Conservation (phyloP, 2,329 filamentous ascomycete species). For the Ascochyta lentis region DNA sequence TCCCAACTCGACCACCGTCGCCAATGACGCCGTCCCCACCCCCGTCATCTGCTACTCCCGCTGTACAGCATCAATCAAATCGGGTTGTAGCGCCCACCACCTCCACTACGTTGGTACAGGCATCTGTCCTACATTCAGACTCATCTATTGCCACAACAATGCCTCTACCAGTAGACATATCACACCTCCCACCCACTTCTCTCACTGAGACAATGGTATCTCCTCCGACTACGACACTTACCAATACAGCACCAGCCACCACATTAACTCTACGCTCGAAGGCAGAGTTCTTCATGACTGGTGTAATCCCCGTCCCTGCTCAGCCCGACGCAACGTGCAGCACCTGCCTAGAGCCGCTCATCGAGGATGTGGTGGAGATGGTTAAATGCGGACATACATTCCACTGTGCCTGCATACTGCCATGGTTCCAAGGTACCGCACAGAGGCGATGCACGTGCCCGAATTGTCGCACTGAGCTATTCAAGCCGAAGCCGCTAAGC, state of each 20-base stretch:
- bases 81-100: neutral
- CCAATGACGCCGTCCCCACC: neutral
- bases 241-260: neutral
- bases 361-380: constrained; percentile 3
- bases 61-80: neutral
- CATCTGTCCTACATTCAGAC: neutral
- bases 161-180: neutral
- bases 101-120: neutral
- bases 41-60: neutral
- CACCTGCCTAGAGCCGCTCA: constrained; percentile 6
- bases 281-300: constrained; percentile 10
- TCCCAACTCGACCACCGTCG: neutral
- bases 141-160: neutral
- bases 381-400: neutral
- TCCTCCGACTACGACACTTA: too few species aligned
- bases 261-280: neutral
- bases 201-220: too few species aligned
- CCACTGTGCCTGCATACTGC: constrained; percentile 4
- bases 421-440: constrained; percentile 1
- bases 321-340: neutral
- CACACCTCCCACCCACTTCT: neutral
- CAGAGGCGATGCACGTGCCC: neutral
- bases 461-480: constrained; percentile 2
- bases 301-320: neutral
- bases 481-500: neutral